Conservation (phyloP, 2,329 filamentous ascomycete species). For the Aspergillus spinulosporus region DNA sequence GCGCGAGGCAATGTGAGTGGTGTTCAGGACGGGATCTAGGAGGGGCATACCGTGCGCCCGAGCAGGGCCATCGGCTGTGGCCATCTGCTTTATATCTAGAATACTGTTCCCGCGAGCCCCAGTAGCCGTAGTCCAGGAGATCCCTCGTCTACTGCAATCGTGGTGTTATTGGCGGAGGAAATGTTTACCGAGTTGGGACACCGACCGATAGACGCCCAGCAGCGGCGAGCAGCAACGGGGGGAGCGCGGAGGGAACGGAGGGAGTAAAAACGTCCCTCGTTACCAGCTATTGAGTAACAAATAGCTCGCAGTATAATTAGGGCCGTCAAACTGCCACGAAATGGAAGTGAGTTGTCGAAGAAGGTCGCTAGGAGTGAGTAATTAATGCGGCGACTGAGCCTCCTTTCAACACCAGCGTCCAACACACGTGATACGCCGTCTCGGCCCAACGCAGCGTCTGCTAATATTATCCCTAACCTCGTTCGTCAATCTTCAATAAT, state of each 20-base stretch:
- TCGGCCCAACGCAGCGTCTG: conserved; percentile 10
- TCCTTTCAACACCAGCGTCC: not conserved
- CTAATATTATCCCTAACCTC: conserved; percentile 3
- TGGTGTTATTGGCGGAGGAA: not conserved
- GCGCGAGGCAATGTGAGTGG: conserved; percentile 8
- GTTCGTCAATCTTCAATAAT: too few species aligned
- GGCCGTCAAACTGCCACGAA: not conserved
- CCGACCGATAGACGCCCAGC: not conserved
- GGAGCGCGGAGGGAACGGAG: not conserved
- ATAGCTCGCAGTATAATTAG: not conserved
- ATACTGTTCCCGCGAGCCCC: not conserved
- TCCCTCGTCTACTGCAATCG: not conserved
- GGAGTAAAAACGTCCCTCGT: not conserved
- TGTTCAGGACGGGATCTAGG: conserved; percentile 9
- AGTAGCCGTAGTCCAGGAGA: not conserved
- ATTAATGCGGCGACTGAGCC: too few species aligned
- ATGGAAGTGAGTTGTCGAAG: not conserved
- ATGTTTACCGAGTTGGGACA: not conserved
- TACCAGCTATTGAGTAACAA: too few species aligned
- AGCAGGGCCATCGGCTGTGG: conserved; percentile 37
- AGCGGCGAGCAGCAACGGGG: not conserved
- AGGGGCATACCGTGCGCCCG: conserved; percentile 47
- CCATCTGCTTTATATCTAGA: conserved; percentile 22
- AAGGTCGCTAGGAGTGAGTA: not conserved
- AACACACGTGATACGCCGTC: conserved; percentile 13